A percentile compares a stretch with the other conserved stretches of the same genome.
phyloP scores from a whole-genome alignment of 139 green algal species.

The Chlorella sorokiniana region DNA sequence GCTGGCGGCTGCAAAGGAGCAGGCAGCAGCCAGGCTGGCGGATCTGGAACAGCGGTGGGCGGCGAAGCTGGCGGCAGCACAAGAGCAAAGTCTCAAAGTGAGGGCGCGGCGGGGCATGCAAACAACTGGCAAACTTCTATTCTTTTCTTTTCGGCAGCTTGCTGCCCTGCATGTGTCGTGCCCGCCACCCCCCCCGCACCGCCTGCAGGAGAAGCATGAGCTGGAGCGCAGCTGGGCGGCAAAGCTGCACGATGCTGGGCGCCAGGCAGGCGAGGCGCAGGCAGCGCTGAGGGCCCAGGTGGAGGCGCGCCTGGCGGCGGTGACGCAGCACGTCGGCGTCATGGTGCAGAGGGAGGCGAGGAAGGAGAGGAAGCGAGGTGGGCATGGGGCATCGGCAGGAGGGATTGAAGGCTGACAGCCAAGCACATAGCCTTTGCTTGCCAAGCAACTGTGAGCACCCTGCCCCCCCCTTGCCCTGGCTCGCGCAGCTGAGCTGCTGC shows the following conservation, averaged over 20 bases:
- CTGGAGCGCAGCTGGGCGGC: conserved; percentile 25
- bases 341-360: neutral
- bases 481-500: conserved; percentile 38
- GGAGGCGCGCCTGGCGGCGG: conserved; percentile 20
- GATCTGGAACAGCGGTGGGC: conserved; percentile 17
- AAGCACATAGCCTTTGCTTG: too few relatives aligned
- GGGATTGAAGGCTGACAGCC: too few relatives aligned
- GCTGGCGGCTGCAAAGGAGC: conserved; percentile 3
- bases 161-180: neutral
- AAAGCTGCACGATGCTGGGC: neutral
- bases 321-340: conserved; percentile 6
- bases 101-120: neutral
- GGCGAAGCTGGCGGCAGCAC: conserved; percentile 1
- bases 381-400: too few relatives aligned
- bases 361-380: conserved; percentile 6
- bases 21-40: conserved; percentile 1
- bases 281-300: conserved; percentile 1
- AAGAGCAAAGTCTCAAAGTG: neutral
- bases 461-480: neutral
- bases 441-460: too few relatives aligned
- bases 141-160: neutral
- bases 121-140: neutral
- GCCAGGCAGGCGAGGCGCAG: conserved; percentile 1
- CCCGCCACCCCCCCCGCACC: too few relatives aligned
- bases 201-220: conserved; percentile 26